Conservation (phyloP, 768 basidiomycete species). For the Brasilioporus rufonigricans region DNA sequence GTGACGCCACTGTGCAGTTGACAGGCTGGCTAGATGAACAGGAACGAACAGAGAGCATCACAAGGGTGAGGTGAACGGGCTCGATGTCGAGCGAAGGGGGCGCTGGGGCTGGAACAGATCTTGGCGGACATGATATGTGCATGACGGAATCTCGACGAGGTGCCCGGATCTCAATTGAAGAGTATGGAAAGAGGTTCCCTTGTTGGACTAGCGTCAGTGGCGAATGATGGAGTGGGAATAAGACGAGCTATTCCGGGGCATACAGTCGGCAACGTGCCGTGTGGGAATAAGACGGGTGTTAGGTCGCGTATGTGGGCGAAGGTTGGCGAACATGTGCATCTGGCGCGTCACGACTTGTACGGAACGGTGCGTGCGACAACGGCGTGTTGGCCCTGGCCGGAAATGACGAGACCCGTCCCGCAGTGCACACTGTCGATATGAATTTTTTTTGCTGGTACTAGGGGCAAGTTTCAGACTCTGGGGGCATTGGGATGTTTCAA, state of each 20-base stretch:
- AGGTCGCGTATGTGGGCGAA: constrained; percentile 2
- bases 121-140: constrained; percentile 9
- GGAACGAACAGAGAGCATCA: neutral
- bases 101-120: neutral
- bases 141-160: neutral
- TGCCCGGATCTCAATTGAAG: constrained; percentile 12
- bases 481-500: constrained; percentile 7
- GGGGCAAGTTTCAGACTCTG: neutral
- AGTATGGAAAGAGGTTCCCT: constrained; percentile 7
- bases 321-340: constrained; percentile 19
- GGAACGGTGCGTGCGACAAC: constrained; percentile 9
- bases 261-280: constrained; percentile 7
- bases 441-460: neutral
- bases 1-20: constrained; percentile 5
- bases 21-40: neutral
- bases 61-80: neutral
- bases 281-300: constrained; percentile 14
- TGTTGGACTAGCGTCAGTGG: neutral
- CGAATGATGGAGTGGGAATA: constrained; percentile 12
- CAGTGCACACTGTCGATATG: neutral
- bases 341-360: constrained; percentile 9
- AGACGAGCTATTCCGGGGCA: constrained; percentile 3
- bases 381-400: constrained; percentile 12
- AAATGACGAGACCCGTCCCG: constrained; percentile 11
- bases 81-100: neutral